Evolutionary conservation across 805 yeast species (phyloP).

Genomic region (Wickerhamiella lipophila): DNA sequence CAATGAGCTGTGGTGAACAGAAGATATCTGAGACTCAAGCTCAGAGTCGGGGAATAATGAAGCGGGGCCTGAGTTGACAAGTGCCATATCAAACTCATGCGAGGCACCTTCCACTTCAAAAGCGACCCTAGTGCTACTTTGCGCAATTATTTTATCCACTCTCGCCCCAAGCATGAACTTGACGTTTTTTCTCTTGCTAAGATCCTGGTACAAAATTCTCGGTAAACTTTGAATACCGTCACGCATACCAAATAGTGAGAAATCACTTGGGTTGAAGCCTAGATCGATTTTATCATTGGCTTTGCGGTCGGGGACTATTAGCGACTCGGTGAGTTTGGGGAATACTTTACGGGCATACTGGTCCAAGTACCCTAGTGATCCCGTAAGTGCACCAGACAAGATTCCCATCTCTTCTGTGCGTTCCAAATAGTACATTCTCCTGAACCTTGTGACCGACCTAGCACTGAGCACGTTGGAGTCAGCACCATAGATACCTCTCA

Average conservation of each 20-base stretch:
- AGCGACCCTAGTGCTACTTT: conserved; percentile 3
- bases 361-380: conserved; percentile 25
- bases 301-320: conserved; percentile 11
- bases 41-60: conserved; percentile 11
- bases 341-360: conserved; percentile 19
- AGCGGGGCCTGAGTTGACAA: conserved; percentile 18
- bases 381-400: conserved; percentile 34
- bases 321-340: conserved; percentile 17
- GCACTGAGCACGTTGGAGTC: conserved; percentile 58
- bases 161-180: conserved; percentile 15
- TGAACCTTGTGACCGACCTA: conserved; percentile 39
- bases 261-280: conserved; percentile 11
- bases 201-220: conserved; percentile 19
- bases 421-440: conserved; percentile 46
- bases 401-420: conserved; percentile 38
- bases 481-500: conserved; percentile 89
- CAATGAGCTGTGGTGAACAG: conserved; percentile 43
- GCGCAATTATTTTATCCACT: conserved; percentile 13
- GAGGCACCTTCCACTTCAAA: conserved; percentile 3
- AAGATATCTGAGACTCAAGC: conserved; percentile 2
- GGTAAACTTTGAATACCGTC: conserved; percentile 25
- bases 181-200: conserved; percentile 18
- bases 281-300: conserved; percentile 7
- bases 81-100: conserved; percentile 14
- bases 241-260: conserved; percentile 20